Evolutionary conservation across 2,329 filamentous ascomycete genomes (phyloP), one percentile per base, ranked within the genome.

Genomic region (Canariomyces notabilis): DNA sequence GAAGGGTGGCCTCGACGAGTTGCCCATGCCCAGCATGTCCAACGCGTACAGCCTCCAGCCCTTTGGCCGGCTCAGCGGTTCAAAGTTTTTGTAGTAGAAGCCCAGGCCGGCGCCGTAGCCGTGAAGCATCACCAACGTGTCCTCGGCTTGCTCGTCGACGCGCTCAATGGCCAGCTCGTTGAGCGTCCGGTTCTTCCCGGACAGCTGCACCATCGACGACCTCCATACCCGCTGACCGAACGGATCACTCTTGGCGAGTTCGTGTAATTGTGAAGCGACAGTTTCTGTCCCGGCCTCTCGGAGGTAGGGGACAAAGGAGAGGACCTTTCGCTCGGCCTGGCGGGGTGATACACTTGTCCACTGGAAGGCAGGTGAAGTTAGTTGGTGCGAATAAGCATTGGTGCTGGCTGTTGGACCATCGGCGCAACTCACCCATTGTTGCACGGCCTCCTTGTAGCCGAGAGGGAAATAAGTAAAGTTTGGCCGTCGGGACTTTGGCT

Each of bases 41-140:
- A 98, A 72, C 1, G 91, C 89, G 63, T 93, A 97, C 15, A 98
- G 70, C 60, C 88, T 90, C 82, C 93, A 94, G 21, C 90, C 89
- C 21, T 77, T 73, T 1, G 82, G 70, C 15, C 90, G 82, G 37
- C 85, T 90, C 26, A 98, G 70, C 5, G 84, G 82, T 66, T 98
- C 93, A 50, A 95, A 95, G 64, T 98, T 98, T 69, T 93, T 91
- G 75, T 96, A 98, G 74, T 95, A 98, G 69, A 98, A 97, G 18
- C 91, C 93, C 1, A 98, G 76, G 0, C 93, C 93, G 2, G 93
- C 93, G 37, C 93, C 93, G 65, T 98, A 98, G 51, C 93, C 93
- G 63, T 98, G 93, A 4, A 98, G 72, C 80, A 98, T 95, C 36
- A 98, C 91, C 14, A 98, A 74, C 35, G 88, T 93, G 61, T 97